Evolutionary conservation across 129 eudicot species (phyloP), one percentile per base, ranked within the genome.

Genomic region (Helianthus tuberosus): DNA sequence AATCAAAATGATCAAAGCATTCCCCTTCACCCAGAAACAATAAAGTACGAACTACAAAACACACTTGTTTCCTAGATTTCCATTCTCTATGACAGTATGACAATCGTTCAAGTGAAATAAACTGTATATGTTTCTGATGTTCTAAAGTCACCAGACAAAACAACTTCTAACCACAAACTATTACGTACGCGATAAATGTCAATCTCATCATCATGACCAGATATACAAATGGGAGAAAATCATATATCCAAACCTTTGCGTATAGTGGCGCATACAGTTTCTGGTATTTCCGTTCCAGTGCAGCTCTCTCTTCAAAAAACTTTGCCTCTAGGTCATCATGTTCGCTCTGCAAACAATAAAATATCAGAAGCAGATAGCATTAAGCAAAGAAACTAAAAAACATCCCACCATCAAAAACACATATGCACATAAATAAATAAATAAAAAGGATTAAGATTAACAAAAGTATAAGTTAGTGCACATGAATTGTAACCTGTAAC

Each of bases 241-340:
- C 29, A 12, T 20, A 7, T 16, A 13, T 44, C 11, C 69, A 63
- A 27, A 88, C 97, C 91, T 88, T 88, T 11, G 85, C 53, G 63
- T 91, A 91, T 5, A 88, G 50, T 17, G 97, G 97, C 27, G 87
- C 88, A 70, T 91, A 91, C 5, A 91, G 84, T 64, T 88, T 88
- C 59, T 88, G 92, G 79, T 88, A 91, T 74, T 88, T 91, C 55
- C 90, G 90, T 83, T 91, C 96, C 36, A 91, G 87, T 3, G 88
- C 89, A 20, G 95, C 97, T 79, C 89, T 86, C 80, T 91, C 97
- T 77, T 84, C 97, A 54, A 82, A 85, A 70, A 91, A 91, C 55
- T 88, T 91, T 1, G 95, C 92, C 86, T 91, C 96, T 12, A 91
- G 61, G 48, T 86, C 96, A 73, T 91, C 92, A 47, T 91, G 95